Evolutionary conservation across 2,329 filamentous ascomycete species (phyloP).

Genomic region (Zalaria sp.): DNA sequence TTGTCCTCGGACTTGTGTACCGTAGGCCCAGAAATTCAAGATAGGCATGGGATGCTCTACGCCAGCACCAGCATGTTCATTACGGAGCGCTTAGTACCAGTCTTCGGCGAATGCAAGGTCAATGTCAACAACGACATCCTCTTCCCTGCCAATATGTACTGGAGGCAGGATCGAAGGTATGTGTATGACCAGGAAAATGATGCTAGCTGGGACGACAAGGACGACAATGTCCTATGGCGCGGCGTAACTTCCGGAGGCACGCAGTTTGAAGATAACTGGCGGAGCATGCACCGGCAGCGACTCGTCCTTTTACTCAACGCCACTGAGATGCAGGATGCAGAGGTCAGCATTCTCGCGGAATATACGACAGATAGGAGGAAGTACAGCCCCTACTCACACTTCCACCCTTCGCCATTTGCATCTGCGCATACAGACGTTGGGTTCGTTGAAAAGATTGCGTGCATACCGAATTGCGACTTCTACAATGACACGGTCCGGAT

Average conservation of each 20-base stretch:
- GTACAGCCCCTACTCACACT: no score
- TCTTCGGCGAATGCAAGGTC: slow-evolving; percentile 57
- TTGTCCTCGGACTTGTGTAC: slow-evolving; percentile 49
- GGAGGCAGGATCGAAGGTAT: no score
- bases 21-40: slow-evolving; percentile 40
- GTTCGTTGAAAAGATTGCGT: slow-evolving; percentile 22
- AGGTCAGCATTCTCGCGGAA: no score
- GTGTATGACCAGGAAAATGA: slow-evolving; percentile 30
- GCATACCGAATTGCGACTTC: slow-evolving; percentile 23
- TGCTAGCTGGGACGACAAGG: slow-evolving; percentile 44
- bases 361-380: slow-evolving; percentile 1
- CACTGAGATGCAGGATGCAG: no score
- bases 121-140: slow-evolving; percentile 57
- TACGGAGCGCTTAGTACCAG: slow-evolving; percentile 45
- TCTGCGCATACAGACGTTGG: slow-evolving; percentile 22
- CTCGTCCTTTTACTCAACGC: no score
- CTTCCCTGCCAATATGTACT: slow-evolving; percentile 53
- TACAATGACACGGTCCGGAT: slow-evolving; percentile 18
- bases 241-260: slow-evolving; percentile 23
- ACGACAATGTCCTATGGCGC: slow-evolving; percentile 45
- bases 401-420: slow-evolving; percentile 12
- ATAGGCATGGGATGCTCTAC: slow-evolving; percentile 51
- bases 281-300: no score
- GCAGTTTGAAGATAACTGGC: no score
- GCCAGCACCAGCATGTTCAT: slow-evolving; percentile 29